These are phyloP conservation scores for Kingdonia uniflora DNA, from an alignment of 164 flowering plant genomes.

Conservation along the genomic window DNA sequence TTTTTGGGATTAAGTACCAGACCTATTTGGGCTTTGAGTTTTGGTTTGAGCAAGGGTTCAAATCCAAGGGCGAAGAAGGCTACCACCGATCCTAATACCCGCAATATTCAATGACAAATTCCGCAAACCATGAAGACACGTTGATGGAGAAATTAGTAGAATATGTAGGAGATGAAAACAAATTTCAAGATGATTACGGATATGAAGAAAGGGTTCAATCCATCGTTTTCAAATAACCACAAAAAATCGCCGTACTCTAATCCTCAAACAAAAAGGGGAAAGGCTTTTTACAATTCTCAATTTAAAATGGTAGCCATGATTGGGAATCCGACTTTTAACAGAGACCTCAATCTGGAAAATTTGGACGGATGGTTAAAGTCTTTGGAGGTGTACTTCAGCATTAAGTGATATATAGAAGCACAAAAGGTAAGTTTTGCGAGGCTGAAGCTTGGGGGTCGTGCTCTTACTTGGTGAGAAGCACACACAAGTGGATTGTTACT, in stretches of 20 bases:
- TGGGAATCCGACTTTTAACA: not conserved
- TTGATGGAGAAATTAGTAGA: not conserved
- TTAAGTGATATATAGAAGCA: not conserved
- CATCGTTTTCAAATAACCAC: not conserved
- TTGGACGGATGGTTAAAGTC: constrained; percentile 4
- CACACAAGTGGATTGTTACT: not conserved
- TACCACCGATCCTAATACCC: not conserved
- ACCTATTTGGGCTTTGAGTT: too few species aligned
- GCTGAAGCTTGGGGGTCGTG: not conserved
- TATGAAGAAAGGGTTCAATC: not conserved
- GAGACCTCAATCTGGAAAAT: not conserved
- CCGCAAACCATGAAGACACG: not conserved
- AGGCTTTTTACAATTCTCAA: not conserved
- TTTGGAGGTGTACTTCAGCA: constrained; percentile 5
- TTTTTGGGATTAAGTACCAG: too few species aligned
- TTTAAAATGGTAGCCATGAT: not conserved
- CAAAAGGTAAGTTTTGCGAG: constrained; percentile 7
- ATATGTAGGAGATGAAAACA: not conserved
- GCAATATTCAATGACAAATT: not conserved
- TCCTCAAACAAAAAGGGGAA: too few species aligned
- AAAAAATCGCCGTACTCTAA: not conserved
- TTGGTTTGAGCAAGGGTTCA: not conserved
- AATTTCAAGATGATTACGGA: constrained; percentile 1
- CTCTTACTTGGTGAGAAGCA: constrained; percentile 2
- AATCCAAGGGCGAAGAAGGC: not conserved